Base-by-base conservation (phyloP, 371 early-diverging fungal species). In the Mycotypha africana region DNA sequence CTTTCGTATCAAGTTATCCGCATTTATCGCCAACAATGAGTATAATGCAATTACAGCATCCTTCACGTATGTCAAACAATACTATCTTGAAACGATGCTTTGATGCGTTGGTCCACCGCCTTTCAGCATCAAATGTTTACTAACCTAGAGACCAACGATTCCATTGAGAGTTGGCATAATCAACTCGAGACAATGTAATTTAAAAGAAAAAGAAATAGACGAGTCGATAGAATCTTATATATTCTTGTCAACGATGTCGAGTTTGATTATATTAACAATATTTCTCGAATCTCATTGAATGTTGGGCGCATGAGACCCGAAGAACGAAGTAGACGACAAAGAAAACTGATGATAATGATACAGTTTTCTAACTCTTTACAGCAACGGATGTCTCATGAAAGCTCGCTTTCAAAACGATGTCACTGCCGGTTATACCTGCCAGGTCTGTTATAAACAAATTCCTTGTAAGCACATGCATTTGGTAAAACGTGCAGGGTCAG, bases 101-200 rank as follows among this genome's bases (percentile, higher is more conserved):
- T 39, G 12, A 19, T 31, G 3, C 48, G 6, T 21, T 39, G 40
- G 48, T 17, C 40, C 14, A 24, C 31, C 4, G 17, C 33, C 2
- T 48, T 19, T 24, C 48, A 48, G 17, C 40, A 16, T n/a, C 22
- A 23, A 23, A n/a, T 41, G 0, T 40, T 15, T 17, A 45, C 57
- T 0, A 38, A 38, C 15, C 47, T 48, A 41, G 45, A 57, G 33
- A 49, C 58, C 14, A 53, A 46, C 16, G 53, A 45, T 28, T 49
- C 31, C 17, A 44, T 46, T 21, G 53, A 52, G 28, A 51, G 47
- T 15, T 52, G 51, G 53, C 52, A 51, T 22, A 52, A 51, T 30
- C 51, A 53, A 12, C 31, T 53, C 20, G 53, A 58, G 31, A 17
- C 43, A 15, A 40, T 25, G 2, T 34, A 40, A 12, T 24, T 48